Evolutionary conservation across 169 alveolate species (phyloP), one percentile per base, ranked within the genome.

Genomic region (Ichthyophthirius multifiliis): DNA sequence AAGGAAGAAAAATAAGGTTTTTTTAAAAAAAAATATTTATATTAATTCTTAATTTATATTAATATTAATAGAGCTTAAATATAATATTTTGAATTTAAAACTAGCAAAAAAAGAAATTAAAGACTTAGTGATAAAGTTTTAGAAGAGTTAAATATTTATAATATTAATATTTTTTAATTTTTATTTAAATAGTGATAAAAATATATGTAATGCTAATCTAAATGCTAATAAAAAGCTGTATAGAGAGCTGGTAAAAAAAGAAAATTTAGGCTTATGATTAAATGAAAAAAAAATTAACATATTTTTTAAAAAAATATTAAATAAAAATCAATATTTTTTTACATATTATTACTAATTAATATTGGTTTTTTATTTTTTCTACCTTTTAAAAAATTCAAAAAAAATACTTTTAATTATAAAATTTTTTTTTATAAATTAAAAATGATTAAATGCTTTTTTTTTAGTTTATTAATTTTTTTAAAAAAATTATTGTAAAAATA

Each of bases 1-100:
- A 67, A 16, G 39, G 35, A 35, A 67, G 77, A 67, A 67, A 67
- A 67, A 37, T 67, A 16, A 67, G 62, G 77, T 67, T 16, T 18
- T 39, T 16, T 41, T 55, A n/a, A 18, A 5, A 12, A 12, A 5
- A 16, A 20, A 7, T 4, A 5, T 20, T 23, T 18, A 23, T 55
- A 6, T 23, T 30, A n/a, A 15, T 55, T 13, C n/a, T 18, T 5
- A 18, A 55, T 5, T 18, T 30, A 55, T 23, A n/a, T 37, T 9
- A n/a, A 12, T 3, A 18, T 31, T n/a, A n/a, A 67, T 37, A 67
- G 77, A 39, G 46, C 46, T n/a, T 67, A 67, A 67, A 67, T 67
- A 6, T 34, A 67, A 31, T 16, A 67, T 41, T 67, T 35, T 18
- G 77, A 67, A 37, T 67, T 67, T 18, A 62, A 67, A 18, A 67